A percentile compares a stretch with the other conserved stretches of the same genome.
Conservation (phyloP, 306 rosid genomes). For the Astragalus glycyphyllos region DNA sequence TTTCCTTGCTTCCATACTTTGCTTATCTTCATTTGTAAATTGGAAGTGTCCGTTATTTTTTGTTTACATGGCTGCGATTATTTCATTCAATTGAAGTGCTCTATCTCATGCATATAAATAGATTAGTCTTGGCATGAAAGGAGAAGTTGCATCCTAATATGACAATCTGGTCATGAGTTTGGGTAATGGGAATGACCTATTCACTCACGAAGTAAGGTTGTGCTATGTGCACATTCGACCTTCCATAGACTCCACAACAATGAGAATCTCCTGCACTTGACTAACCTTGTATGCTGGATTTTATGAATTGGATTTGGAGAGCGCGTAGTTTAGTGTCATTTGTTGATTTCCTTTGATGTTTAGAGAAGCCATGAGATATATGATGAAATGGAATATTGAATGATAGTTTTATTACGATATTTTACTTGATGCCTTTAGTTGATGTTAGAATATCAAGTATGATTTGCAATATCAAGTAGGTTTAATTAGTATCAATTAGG, state of each 20-base stretch:
- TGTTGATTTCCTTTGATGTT: slow-evolving; percentile 2
- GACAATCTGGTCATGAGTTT: too few relatives aligned
- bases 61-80: not conserved
- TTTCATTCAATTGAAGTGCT: not conserved
- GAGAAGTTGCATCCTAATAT: not conserved
- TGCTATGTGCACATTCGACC: not conserved
- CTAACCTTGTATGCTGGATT: not conserved
- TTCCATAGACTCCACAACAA: not conserved
- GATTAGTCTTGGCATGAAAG: too few relatives aligned
- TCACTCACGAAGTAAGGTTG: too few relatives aligned
- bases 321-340: not conserved
- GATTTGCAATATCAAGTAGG: too few relatives aligned
- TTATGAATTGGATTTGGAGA: not conserved
- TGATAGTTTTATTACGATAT: slow-evolving; percentile 9
- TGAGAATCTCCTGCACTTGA: not conserved
- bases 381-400: not conserved
- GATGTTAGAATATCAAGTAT: too few relatives aligned
- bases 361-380: slow-evolving; percentile 15
- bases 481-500: too few relatives aligned
- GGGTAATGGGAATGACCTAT: too few relatives aligned
- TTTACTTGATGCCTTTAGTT: slow-evolving; percentile 23
- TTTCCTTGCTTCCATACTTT: not conserved
- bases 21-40: too few relatives aligned
- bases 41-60: too few relatives aligned
- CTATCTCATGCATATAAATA: too few relatives aligned